Percentiles rank a stretch among this genome's conserved stretches.
Evolutionary conservation across 192 early-diverging fungal species (phyloP).

Genomic region (Coemansia sp.): DNA sequence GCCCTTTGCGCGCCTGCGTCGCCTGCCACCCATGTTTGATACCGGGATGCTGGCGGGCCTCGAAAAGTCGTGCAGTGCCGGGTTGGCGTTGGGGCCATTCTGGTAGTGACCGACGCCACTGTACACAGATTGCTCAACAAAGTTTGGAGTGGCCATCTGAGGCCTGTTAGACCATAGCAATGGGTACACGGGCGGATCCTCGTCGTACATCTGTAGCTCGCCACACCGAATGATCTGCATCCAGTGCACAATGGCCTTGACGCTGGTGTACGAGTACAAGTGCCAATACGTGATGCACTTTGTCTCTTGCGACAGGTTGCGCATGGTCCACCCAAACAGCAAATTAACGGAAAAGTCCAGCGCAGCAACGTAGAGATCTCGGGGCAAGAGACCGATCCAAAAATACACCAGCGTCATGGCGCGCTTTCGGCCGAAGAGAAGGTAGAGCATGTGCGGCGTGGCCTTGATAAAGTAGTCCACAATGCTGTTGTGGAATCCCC

Average conservation of each 20-base stretch:
- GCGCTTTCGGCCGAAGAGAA: slow-evolving; percentile 83
- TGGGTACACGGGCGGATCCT: slow-evolving; percentile 60
- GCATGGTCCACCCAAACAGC: slow-evolving; percentile 81
- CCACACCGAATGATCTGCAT: slow-evolving; percentile 91
- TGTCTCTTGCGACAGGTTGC: slow-evolving; percentile 65
- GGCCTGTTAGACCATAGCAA: slow-evolving; percentile 21
- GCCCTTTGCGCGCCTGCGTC: slow-evolving; percentile 68
- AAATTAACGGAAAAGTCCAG: slow-evolving; percentile 71
- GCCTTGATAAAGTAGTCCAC: slow-evolving; percentile 81
- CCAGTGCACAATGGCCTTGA: slow-evolving; percentile 92
- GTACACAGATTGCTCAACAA: slow-evolving; percentile 2
- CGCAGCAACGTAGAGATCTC: slow-evolving; percentile 67
- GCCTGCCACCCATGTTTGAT: slow-evolving; percentile 21
- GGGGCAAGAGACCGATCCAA: slow-evolving; percentile 79
- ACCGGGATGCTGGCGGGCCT: slow-evolving; percentile 20
- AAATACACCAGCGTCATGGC: slow-evolving; percentile 76
- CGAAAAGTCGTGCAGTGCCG: slow-evolving; percentile 10
- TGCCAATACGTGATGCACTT: slow-evolving; percentile 83
- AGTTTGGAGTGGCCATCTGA: not conserved
- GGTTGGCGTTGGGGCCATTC: not conserved
- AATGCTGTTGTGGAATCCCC: slow-evolving; percentile 73
- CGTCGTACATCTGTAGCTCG: slow-evolving; percentile 92
- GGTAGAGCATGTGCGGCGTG: slow-evolving; percentile 81
- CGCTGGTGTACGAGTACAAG: slow-evolving; percentile 84
- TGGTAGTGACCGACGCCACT: not conserved